Evolutionary conservation across 257 asterid species (phyloP), one percentile per base, ranked within the genome.

Genomic region (Fraxinus quadrangulata): DNA sequence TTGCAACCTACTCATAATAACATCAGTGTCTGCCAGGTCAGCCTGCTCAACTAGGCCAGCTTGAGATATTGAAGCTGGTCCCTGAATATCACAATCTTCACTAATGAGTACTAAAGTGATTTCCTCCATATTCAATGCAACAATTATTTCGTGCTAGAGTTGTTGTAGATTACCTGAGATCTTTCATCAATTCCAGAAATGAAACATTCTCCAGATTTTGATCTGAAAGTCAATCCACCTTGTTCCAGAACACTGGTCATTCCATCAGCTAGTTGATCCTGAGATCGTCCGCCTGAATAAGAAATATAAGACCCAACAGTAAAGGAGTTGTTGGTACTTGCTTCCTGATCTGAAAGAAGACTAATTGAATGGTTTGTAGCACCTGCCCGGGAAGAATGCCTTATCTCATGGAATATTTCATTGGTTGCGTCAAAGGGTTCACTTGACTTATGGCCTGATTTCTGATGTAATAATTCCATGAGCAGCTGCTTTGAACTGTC

Each of bases 401-500:
- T 86, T 79, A 87, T 87, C 67, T 90, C 92, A 39, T 81, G 83
- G 6, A 85, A 79, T 28, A 85, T 75, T 79, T 89, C 96, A 81
- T 80, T 78, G 66, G 79, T 67, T 84, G 79, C 75, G 74, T 90
- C 94, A 73, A 87, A 74, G 47, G 86, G 84, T 71, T 87, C 96
- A 37, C 77, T 69, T 45, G 92, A 80, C 77, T 86, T 84, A 34
- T 84, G 87, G 69, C 87, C 88, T 26, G 98, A 80, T 77, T 93
- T 96, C 83, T 89, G 99, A 66, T 90, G 96, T 59, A 96, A 89
- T 75, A 96, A 83, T 75, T 96, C 97, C 98, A 96, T 89, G 73
- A 96, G 97, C 84, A 93, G 87, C 8, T 92, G 94, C 88, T 93
- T 96, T 40, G 99, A 96, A 85, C 86, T 92, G 85, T 96, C 98